Conservation (phyloP, 2,329 filamentous ascomycete genomes). For the Diplodia sapinea region DNA sequence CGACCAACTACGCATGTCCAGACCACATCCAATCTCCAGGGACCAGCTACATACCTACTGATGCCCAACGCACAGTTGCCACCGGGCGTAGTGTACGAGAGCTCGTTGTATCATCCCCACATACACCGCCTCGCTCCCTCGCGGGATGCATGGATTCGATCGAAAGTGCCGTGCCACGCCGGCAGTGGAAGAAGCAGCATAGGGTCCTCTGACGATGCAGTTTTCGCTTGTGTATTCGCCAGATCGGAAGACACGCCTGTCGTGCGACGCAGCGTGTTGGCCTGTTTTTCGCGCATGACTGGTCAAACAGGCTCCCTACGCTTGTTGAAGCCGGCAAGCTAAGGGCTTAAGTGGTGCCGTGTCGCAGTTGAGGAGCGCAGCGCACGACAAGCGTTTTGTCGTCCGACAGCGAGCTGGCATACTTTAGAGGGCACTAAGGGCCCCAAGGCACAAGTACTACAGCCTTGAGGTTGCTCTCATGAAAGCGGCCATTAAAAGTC, state of each 20-base stretch:
- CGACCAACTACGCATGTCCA: neutral
- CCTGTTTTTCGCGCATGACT: neutral
- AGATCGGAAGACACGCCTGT: neutral
- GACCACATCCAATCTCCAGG: neutral
- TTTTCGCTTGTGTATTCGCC: neutral
- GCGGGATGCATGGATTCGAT: neutral
- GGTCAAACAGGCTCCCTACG: neutral
- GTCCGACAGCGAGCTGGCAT: neutral
- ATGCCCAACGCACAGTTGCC: neutral
- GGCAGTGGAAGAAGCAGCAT: too few relatives aligned
- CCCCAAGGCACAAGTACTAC: neutral
- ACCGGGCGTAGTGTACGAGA: neutral
- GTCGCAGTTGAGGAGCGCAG: neutral
- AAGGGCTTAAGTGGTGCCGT: neutral
- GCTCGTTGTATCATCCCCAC: neutral
- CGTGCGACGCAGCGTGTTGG: neutral
- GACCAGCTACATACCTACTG: neutral
- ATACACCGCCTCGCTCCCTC: neutral
- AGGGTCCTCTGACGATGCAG: neutral
- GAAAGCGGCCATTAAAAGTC: neutral
- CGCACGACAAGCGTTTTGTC: neutral
- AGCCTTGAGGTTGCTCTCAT: neutral
- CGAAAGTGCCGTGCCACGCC: neutral
- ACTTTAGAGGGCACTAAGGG: neutral
- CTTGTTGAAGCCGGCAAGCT: neutral